Percentiles rank a stretch among this genome's conserved stretches.
These are phyloP conservation scores for Solanum sejunctum DNA, from an alignment of 257 asterid species.

Conservation along the genomic window DNA sequence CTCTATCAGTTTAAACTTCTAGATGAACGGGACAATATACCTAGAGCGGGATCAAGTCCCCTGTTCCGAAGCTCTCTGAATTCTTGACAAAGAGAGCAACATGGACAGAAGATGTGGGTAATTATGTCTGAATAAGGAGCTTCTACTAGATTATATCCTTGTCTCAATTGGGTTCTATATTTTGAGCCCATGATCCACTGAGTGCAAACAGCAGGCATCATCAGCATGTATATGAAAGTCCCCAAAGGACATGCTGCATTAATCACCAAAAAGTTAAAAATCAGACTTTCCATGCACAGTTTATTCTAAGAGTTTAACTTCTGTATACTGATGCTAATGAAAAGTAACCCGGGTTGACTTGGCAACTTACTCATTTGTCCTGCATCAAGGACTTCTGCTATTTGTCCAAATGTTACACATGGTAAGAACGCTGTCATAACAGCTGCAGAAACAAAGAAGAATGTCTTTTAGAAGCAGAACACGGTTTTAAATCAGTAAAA, in stretches of 20 bases:
- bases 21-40: not conserved
- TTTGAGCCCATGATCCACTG: conserved; percentile 37
- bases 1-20: not conserved
- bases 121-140: conserved; percentile 32
- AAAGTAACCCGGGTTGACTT: not conserved
- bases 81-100: conserved; percentile 43
- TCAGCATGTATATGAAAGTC: conserved; percentile 20
- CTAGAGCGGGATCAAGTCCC: conserved; percentile 35
- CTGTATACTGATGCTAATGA: not conserved
- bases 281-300: not conserved
- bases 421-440: conserved; percentile 32
- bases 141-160: conserved; percentile 28
- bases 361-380: conserved; percentile 25
- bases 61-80: conserved; percentile 31
- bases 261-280: not conserved
- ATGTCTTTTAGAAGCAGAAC: not conserved
- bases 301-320: not conserved
- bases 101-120: conserved; percentile 32
- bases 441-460: conserved; percentile 23
- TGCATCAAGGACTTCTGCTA: conserved; percentile 33
- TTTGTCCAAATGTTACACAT: conserved; percentile 47
- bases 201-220: conserved; percentile 31
- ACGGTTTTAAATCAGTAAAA: not conserved
- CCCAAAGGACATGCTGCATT: conserved; percentile 29
- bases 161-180: conserved; percentile 28